Conservation (phyloP, 2,329 filamentous ascomycete genomes). For the Venturiaceae sp. region DNA sequence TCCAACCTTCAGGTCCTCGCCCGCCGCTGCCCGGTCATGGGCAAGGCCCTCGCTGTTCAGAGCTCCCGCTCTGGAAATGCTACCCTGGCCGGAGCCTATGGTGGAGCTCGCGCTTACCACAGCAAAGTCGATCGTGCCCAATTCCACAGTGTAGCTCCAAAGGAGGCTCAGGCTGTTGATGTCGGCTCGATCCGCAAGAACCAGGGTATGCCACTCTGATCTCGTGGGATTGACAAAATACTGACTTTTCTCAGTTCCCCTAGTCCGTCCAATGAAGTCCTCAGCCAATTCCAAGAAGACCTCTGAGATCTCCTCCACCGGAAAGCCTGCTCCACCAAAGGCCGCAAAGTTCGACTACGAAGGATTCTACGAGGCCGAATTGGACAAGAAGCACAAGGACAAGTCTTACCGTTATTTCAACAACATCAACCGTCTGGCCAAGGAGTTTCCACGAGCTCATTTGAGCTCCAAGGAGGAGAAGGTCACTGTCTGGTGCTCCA, state of each 20-base stretch:
- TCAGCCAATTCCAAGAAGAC: slow-evolving; percentile 12
- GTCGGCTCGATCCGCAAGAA: slow-evolving; percentile 40
- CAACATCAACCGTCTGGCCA: slow-evolving; percentile 97
- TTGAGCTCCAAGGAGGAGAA: slow-evolving; percentile 73
- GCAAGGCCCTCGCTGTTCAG: slow-evolving; percentile 90
- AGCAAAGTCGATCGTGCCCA: slow-evolving; percentile 52
- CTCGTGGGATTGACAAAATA: neutral
- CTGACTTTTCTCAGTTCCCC: neutral
- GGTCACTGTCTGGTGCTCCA: slow-evolving; percentile 98
- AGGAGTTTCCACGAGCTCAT: slow-evolving; percentile 92
- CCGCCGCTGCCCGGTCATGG: slow-evolving; percentile 96
- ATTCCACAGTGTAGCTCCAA: slow-evolving; percentile 69
- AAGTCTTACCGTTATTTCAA: slow-evolving; percentile 99
- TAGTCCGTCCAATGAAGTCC: slow-evolving; percentile 13
- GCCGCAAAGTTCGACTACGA: slow-evolving; percentile 76
- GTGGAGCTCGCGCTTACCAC: slow-evolving; percentile 38
- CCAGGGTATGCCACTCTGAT: slow-evolving; percentile 29
- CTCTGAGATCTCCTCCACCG: slow-evolving; percentile 18
- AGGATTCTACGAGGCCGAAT: slow-evolving; percentile 73
- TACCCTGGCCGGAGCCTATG: slow-evolving; percentile 38
- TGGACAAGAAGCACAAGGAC: slow-evolving; percentile 99
- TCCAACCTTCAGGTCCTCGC: slow-evolving; percentile 93
- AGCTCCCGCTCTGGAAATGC: slow-evolving; percentile 38
- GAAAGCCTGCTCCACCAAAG: slow-evolving; percentile 37
- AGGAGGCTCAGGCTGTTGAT: slow-evolving; percentile 72